Evolutionary conservation across 495 filamentous ascomycete genomes (phyloP), one percentile per base, ranked within the genome.

Genomic region (Lasiosphaeria hispida): DNA sequence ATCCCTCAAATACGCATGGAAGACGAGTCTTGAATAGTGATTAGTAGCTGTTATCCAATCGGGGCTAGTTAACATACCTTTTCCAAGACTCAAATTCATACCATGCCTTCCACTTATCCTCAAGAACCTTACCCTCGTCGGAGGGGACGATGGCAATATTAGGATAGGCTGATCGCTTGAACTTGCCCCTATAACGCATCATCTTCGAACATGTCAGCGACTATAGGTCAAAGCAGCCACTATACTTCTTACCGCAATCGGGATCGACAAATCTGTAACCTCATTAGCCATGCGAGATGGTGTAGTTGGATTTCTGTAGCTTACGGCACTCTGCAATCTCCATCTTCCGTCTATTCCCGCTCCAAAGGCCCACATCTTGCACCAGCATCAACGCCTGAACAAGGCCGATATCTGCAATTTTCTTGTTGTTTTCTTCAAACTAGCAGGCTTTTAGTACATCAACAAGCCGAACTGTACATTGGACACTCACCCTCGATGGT

Each of bases 351-450:
- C 82, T 77, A 55, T 84, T 85, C 2, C 85, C 86, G 50, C 83
- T 86, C 86, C 86, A 89, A 8, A 89, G 71, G 0, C 82, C 83
- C 38, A 87, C 72, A 48, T 86, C 81, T 4, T 86, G 73, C 1
- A 73, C 65, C 19, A 87, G 57, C 11, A 83, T 70, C 49, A 80
- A 76, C 5, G 79, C 76, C 63, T 87, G 85, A 6, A 85, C 74
- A 3, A 79, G 66, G 4, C 79, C 73, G 3, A 87, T 59, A 52
- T 85, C 72, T 23, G 80, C 73, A 13, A 83, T 83, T 3, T 68
- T 68, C 8, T 67, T 75, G 59, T 87, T 87, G 58, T 85, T 80
- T 17, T 76, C 77, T 59, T 88, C 85, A 54, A 84, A 83, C 64
- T 73, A 45, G 37, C 50, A 51, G 17, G 23, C n/a, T 13, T 13